Percentiles rank a stretch among this genome's conserved stretches.
Evolutionary conservation across 768 basidiomycete species (phyloP).

Genomic region (Asterophora lycoperdoides): DNA sequence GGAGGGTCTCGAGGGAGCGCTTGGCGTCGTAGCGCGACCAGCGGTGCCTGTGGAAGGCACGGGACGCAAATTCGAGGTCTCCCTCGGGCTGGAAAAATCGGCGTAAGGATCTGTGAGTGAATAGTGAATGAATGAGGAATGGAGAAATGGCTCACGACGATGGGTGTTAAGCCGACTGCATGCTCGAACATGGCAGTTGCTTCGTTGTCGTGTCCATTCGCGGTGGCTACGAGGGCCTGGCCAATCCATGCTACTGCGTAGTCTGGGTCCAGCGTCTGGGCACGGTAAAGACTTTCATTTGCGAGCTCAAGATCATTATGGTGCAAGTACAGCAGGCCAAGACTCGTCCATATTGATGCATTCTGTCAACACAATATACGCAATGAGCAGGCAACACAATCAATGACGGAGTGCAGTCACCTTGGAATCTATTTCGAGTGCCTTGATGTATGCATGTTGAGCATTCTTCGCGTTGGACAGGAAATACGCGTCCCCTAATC

Average conservation of each 20-base stretch:
- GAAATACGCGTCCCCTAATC: constrained; percentile 74
- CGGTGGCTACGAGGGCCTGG: constrained; percentile 68
- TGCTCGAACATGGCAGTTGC: constrained; percentile 70
- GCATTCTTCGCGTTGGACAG: constrained; percentile 62
- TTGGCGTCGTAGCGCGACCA: constrained; percentile 9
- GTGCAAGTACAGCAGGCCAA: constrained; percentile 83
- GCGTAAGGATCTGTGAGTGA: not conserved
- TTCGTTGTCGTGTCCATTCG: constrained; percentile 54
- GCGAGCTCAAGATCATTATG: constrained; percentile 79
- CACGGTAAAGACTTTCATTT: constrained; percentile 78
- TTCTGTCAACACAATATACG: constrained; percentile 38
- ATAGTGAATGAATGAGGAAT: too few species aligned
- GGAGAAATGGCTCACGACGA: constrained; percentile 43
- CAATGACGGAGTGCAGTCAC: constrained; percentile 32
- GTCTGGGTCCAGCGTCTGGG: constrained; percentile 91
- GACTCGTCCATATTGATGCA: constrained; percentile 75
- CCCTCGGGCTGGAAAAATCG: constrained; percentile 59
- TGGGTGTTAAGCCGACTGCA: constrained; percentile 54
- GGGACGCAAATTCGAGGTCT: constrained; percentile 70
- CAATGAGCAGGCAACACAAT: not conserved
- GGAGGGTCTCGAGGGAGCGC: constrained; percentile 42
- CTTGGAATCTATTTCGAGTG: constrained; percentile 83
- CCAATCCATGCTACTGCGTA: constrained; percentile 88
- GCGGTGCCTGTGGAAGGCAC: constrained; percentile 44
- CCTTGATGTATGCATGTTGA: constrained; percentile 90